These are phyloP conservation scores for Drechmeria coniospora DNA, from an alignment of 2,329 filamentous ascomycete species.

Conservation along the genomic window DNA sequence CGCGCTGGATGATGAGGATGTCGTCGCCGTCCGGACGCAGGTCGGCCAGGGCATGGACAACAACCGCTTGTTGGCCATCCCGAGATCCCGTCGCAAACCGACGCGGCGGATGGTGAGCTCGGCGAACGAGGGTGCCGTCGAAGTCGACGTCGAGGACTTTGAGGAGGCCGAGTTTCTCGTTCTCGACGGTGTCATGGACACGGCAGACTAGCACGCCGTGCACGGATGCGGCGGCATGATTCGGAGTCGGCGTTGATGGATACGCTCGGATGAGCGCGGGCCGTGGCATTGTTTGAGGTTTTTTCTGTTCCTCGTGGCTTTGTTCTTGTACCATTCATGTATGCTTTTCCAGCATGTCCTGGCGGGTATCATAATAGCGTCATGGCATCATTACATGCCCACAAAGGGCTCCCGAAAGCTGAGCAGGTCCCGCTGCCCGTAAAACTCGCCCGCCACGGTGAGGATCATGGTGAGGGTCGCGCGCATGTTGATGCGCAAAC, in stretches of 20 bases:
- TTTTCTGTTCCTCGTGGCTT: too few species aligned
- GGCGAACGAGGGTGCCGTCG: slow-evolving; percentile 30
- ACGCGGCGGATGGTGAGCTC: slow-evolving; percentile 1
- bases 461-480: slow-evolving; percentile 88
- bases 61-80: slow-evolving; percentile 33
- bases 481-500: slow-evolving; percentile 35
- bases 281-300: too few species aligned
- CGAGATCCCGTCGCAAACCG: slow-evolving; percentile 14
- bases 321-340: too few species aligned
- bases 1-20: slow-evolving; percentile 27
- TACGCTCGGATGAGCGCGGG: too few species aligned
- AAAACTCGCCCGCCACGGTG: slow-evolving; percentile 74
- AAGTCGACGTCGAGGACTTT: slow-evolving; percentile 37
- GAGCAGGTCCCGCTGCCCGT: slow-evolving; percentile 76
- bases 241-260: too few species aligned
- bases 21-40: slow-evolving; percentile 9
- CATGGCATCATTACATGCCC: slow-evolving; percentile 19
- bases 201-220: too few species aligned
- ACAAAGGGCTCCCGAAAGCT: slow-evolving; percentile 53
- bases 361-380: too few species aligned
- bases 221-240: too few species aligned
- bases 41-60: slow-evolving; percentile 16
- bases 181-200: too few species aligned
- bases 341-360: too few species aligned
- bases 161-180: slow-evolving; percentile 54